Conservation (phyloP, 495 filamentous ascomycete species). For the Aspergillus panamensis region DNA sequence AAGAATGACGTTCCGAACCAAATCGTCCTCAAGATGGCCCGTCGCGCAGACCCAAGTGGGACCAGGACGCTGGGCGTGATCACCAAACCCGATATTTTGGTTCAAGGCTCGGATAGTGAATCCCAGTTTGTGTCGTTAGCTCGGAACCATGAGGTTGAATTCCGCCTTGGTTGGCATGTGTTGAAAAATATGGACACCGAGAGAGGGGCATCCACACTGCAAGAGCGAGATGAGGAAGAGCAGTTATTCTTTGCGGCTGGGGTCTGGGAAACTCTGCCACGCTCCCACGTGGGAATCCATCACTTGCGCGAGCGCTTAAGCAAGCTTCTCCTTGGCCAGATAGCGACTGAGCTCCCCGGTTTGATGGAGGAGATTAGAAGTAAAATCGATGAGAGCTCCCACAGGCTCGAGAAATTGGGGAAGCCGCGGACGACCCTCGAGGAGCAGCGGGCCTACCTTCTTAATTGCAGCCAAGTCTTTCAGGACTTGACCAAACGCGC, state of each 20-base stretch:
- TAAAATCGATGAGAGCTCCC: slow-evolving; percentile 30
- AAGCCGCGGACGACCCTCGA: slow-evolving; percentile 39
- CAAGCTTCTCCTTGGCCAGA: slow-evolving; percentile 53
- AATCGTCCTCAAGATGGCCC: slow-evolving; percentile 43
- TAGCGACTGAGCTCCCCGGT: slow-evolving; percentile 53
- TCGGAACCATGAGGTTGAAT: slow-evolving; percentile 44
- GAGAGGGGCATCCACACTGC: slow-evolving; percentile 32
- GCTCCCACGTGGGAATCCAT: slow-evolving; percentile 45
- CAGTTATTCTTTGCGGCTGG: slow-evolving; percentile 51
- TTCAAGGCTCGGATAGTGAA: slow-evolving; percentile 38
- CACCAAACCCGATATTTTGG: slow-evolving; percentile 50
- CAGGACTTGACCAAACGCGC: slow-evolving; percentile 47
- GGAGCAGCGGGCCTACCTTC: slow-evolving; percentile 53
- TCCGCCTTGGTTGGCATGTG: slow-evolving; percentile 49
- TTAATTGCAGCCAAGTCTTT: slow-evolving; percentile 51
- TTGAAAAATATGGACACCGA: slow-evolving; percentile 47
- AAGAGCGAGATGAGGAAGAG: too few species aligned
- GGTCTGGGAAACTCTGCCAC: slow-evolving; percentile 43
- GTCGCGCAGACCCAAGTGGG: slow-evolving; percentile 42
- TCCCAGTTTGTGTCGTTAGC: slow-evolving; percentile 37
- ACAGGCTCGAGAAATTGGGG: slow-evolving; percentile 47
- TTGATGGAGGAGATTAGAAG: slow-evolving; percentile 55
- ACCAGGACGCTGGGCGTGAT: slow-evolving; percentile 49
- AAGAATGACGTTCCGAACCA: slow-evolving; percentile 51
- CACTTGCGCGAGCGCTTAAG: slow-evolving; percentile 51